A percentile compares a stretch with the other conserved stretches of the same genome.
Conservation (phyloP, 1,284 basidiomycete species). For the Ganoderma lucidum region DNA sequence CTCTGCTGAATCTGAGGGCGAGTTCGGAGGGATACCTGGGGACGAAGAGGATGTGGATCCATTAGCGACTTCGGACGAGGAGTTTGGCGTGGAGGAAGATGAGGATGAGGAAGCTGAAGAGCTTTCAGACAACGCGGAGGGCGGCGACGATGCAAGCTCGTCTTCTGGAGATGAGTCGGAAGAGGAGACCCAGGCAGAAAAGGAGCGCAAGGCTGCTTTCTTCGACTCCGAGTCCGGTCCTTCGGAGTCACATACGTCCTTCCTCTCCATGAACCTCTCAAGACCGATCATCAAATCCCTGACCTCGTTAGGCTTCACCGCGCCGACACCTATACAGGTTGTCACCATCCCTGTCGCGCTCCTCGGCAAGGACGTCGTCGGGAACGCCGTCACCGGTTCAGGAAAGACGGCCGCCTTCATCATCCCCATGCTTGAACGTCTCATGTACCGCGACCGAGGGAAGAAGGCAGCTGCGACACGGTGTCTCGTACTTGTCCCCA, state of each 20-base stretch:
- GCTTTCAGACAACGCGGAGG: conserved; percentile 49
- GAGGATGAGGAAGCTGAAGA: conserved; percentile 46
- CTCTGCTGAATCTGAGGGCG: conserved; percentile 54
- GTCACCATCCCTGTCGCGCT: conserved; percentile 93
- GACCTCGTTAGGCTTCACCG: conserved; percentile 80
- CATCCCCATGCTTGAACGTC: conserved; percentile 91
- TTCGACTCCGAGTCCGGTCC: conserved; percentile 71
- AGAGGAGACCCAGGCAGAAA: conserved; percentile 75
- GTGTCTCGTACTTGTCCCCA: conserved; percentile 92
- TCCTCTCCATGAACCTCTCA: conserved; percentile 89
- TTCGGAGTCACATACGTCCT: conserved; percentile 66
- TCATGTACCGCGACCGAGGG: conserved; percentile 89
- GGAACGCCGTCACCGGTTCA: conserved; percentile 93
- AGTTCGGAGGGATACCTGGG: conserved; percentile 38
- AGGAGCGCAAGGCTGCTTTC: conserved; percentile 85
- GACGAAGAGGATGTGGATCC: conserved; percentile 55
- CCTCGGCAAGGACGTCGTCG: conserved; percentile 94
- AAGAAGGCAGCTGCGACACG: conserved; percentile 91
- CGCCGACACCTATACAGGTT: conserved; percentile 95
- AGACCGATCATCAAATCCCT: conserved; percentile 90
- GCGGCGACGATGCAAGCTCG: conserved; percentile 42
- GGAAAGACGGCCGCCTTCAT: conserved; percentile 98
- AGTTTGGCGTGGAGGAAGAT: conserved; percentile 47
- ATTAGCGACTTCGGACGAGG: conserved; percentile 56
- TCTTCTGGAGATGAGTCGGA: conserved; percentile 62